Percentiles rank a stretch among this genome's conserved stretches.
Evolutionary conservation across 2,329 filamentous ascomycete genomes (phyloP).

Genomic region (Paecilomyces sp.): DNA sequence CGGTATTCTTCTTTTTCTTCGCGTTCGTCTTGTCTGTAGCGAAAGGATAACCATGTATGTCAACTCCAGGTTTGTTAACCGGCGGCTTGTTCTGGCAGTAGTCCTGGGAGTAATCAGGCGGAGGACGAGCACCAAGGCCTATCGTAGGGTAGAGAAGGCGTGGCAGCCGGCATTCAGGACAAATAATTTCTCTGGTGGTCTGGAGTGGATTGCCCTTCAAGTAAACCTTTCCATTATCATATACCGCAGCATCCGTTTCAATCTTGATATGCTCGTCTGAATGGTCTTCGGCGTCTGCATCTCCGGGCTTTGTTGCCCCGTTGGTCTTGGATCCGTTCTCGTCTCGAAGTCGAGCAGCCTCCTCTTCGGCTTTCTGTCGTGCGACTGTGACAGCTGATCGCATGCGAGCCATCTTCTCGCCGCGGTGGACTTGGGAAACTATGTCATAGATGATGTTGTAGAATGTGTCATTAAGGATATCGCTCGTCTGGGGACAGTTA

Average conservation of each 20-base stretch:
- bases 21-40: slow-evolving; percentile 40
- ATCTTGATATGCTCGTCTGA: slow-evolving; percentile 26
- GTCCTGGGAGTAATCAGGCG: slow-evolving; percentile 44
- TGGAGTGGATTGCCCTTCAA: slow-evolving; percentile 53
- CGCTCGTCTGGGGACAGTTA: slow-evolving; percentile 26
- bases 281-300: slow-evolving; percentile 27
- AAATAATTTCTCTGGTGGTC: slow-evolving; percentile 53
- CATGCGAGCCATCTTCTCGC: slow-evolving; percentile 55
- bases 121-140: slow-evolving; percentile 41
- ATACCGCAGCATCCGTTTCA: slow-evolving; percentile 46
- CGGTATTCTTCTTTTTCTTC: slow-evolving; percentile 32
- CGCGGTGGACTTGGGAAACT: slow-evolving; percentile 51
- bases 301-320: slow-evolving; percentile 22
- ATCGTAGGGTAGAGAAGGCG: slow-evolving; percentile 51
- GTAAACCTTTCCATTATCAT: slow-evolving; percentile 46
- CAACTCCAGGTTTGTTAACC: slow-evolving; percentile 51
- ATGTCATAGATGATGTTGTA: slow-evolving; percentile 55
- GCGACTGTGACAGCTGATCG: slow-evolving; percentile 41
- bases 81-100: slow-evolving; percentile 56
- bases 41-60: slow-evolving; percentile 52
- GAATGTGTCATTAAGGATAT: slow-evolving; percentile 51
- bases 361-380: slow-evolving; percentile 37
- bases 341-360: slow-evolving; percentile 23
- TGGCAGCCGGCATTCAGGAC: slow-evolving; percentile 54
- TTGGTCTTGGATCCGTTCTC: slow-evolving; percentile 22